phyloP scores from a whole-genome alignment of 805 yeast species.

The Wickerhamomyces alni region DNA sequence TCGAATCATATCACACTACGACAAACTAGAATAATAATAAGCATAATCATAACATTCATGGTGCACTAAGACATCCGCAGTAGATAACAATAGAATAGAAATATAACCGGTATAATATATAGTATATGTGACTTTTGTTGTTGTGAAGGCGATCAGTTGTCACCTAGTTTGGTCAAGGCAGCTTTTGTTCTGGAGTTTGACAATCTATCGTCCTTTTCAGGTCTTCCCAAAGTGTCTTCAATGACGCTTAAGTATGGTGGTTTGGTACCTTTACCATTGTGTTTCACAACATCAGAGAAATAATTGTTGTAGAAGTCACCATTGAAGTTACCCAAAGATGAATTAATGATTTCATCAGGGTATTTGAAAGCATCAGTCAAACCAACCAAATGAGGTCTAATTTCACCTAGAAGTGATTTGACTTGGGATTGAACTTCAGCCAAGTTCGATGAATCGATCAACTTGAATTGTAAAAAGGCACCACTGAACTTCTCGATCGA shows the following conservation, averaged over 20 bases:
- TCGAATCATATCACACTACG: too few relatives aligned
- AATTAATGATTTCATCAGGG: slow-evolving; percentile 74
- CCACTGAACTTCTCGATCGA: slow-evolving; percentile 68
- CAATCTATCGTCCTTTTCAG: slow-evolving; percentile 30
- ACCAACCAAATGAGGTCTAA: slow-evolving; percentile 68
- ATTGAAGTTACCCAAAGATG: slow-evolving; percentile 74
- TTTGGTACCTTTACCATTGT: slow-evolving; percentile 41
- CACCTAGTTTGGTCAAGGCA: slow-evolving; percentile 25
- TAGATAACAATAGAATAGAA: too few relatives aligned
- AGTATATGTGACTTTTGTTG: too few relatives aligned
- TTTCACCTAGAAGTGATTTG: slow-evolving; percentile 38
- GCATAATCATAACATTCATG: too few relatives aligned
- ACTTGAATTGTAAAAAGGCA: slow-evolving; percentile 58
- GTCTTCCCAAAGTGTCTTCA: slow-evolving; percentile 32
- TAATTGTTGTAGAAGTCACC: slow-evolving; percentile 84
- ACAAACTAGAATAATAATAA: too few relatives aligned
- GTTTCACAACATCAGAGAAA: slow-evolving; percentile 49
- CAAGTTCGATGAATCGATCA: slow-evolving; percentile 45
- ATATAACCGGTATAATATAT: too few relatives aligned
- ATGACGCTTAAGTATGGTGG: slow-evolving; percentile 44
- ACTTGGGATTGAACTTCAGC: slow-evolving; percentile 38
- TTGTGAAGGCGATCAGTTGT: background rate
- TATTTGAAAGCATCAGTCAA: slow-evolving; percentile 81
- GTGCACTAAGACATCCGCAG: too few relatives aligned
- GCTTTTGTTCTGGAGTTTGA: slow-evolving; percentile 26